Evolutionary conservation across 2,329 filamentous ascomycete genomes (phyloP), one percentile per base, ranked within the genome.

Genomic region (Paracamarosporium sp.): DNA sequence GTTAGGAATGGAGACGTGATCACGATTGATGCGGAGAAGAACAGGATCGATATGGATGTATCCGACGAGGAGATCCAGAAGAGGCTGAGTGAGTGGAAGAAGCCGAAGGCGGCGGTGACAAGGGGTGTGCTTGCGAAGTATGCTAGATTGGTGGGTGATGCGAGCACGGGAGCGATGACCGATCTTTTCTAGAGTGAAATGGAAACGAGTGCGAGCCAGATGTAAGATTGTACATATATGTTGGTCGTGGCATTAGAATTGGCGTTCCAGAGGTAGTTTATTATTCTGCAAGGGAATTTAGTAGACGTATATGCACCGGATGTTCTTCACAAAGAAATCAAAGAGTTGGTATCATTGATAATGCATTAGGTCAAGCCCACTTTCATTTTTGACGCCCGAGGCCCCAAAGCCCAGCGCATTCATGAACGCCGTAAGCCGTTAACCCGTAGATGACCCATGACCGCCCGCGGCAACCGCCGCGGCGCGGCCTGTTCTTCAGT

Each of bases 91-190:
- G 81, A 79, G 59, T 96, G 92, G 92, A 89, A 83, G 71, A 80
- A 87, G 30, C 93, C 92, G 0, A 83, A 80, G 70, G 86, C 87
- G 70, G 84, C 85, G 60, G 91, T 96, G 9, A 93, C 89, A 66
- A 86, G 94, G 55, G 94, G 94, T 36, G 89, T 90, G 38, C 73
- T 98, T 80, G 93, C 92, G 5, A 98, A 98, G 82, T 98, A 98
- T 80, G 91, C 91, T 6, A 81, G 85, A 41, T 77, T 97, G 70
- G 94, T 98, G 0, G 90, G 93, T 1, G 93, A 97, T 85, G 94
- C 94, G 11, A 94, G 90, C 74, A 90, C 94, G 69, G 94, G 94
- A 5, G 93, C 93, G 8, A 90, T 97, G 78, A 97, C 93, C 36
- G 93, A 97, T 80, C 74, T 89, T 55, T 91, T 88, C 59, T 86